A percentile compares a stretch with the other conserved stretches of the same genome.
Conservation (phyloP, 768 basidiomycete genomes). For the Kwoniella heveanensis region DNA sequence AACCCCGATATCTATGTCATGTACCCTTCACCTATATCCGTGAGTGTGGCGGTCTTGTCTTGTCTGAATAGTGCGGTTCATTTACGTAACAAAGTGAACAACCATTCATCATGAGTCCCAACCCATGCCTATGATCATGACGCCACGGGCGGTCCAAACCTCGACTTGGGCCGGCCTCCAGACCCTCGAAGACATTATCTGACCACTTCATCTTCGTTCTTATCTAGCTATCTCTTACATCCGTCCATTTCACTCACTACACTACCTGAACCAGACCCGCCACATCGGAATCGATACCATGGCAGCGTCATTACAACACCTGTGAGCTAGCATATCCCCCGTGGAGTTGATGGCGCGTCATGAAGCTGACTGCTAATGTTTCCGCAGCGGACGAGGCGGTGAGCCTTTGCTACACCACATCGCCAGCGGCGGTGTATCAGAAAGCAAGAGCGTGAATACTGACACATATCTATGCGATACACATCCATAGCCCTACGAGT, state of each 20-base stretch:
- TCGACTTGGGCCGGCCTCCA: too few relatives aligned
- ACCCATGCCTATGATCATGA: not conserved
- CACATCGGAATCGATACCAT: slow-evolving; percentile 8
- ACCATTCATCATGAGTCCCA: not conserved
- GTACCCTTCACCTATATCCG: not conserved
- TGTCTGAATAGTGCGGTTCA: too few relatives aligned
- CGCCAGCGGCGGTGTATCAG: slow-evolving; percentile 14
- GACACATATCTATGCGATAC: not conserved
- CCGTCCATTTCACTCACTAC: not conserved
- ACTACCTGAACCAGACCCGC: not conserved
- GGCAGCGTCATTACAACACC: slow-evolving; percentile 39
- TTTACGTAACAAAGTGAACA: not conserved
- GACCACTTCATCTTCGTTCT: not conserved
- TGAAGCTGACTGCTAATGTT: slow-evolving; percentile 15
- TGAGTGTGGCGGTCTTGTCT: not conserved
- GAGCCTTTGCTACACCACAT: slow-evolving; percentile 10
- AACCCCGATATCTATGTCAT: not conserved
- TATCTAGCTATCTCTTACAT: not conserved
- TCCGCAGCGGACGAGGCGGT: slow-evolving; percentile 51
- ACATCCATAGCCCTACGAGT: slow-evolving; percentile 73
- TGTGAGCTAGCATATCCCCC: slow-evolving; percentile 26
- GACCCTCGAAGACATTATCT: not conserved
- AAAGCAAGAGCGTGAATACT: not conserved
- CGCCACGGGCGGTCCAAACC: not conserved
- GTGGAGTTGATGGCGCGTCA: not conserved